Evolutionary conservation across 192 early-diverging fungal species (phyloP).

Genomic region (Chytriomyces hyalinus): DNA sequence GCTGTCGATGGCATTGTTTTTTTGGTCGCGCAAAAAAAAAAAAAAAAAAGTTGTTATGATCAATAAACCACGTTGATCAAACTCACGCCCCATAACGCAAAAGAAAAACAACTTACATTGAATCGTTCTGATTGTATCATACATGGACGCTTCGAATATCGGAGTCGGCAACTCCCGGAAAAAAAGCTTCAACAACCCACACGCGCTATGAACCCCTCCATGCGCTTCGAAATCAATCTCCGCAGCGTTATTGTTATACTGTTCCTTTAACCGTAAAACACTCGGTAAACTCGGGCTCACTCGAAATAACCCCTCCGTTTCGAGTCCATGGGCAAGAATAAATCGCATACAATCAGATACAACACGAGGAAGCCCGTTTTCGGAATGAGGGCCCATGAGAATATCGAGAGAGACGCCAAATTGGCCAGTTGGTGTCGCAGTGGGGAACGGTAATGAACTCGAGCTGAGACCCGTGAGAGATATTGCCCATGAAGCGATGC

Average conservation of each 20-base stretch:
- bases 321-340: constrained; percentile 71
- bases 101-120: constrained; percentile 35
- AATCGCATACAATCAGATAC: constrained; percentile 75
- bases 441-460: not conserved
- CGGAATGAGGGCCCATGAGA: constrained; percentile 77
- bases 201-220: constrained; percentile 79
- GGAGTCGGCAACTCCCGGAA: constrained; percentile 81
- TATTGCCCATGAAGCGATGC: constrained; percentile 15
- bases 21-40: constrained; percentile 36
- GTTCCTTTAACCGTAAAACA: constrained; percentile 67
- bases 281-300: constrained; percentile 76
- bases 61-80: not conserved
- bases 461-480: constrained; percentile 1
- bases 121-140: constrained; percentile 61
- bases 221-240: constrained; percentile 27
- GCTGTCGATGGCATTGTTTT: not conserved
- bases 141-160: constrained; percentile 68
- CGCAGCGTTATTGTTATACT: constrained; percentile 48
- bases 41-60: constrained; percentile 38
- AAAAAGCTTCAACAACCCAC: constrained; percentile 82
- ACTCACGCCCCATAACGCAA: not conserved
- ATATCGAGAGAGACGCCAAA: constrained; percentile 80
- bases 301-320: constrained; percentile 84
- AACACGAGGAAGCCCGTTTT: constrained; percentile 76
- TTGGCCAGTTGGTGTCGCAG: not conserved